phyloP scores from a whole-genome alignment of 352 stramenopile species.

The Phytophthora constricta region DNA sequence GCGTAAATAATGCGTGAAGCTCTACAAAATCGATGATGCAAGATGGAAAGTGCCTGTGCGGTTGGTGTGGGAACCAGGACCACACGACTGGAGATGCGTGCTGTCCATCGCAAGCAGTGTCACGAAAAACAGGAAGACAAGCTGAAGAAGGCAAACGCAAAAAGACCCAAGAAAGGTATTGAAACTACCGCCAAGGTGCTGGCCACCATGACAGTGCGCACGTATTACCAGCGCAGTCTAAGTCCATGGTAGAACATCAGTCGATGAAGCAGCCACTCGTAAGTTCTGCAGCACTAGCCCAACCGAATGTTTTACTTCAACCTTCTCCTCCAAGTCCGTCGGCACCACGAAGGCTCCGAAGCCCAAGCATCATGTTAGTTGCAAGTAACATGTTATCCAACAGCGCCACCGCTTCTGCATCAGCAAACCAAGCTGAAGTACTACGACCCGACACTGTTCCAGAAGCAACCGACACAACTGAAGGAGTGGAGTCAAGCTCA shows the following conservation, averaged over 20 bases:
- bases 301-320: too few species aligned
- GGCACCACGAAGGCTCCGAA: slow-evolving; percentile 27
- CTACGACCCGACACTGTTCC: not conserved
- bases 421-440: slow-evolving; percentile 30
- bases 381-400: slow-evolving; percentile 45
- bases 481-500: slow-evolving; percentile 2
- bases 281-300: too few species aligned
- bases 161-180: slow-evolving; percentile 43
- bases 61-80: slow-evolving; percentile 77
- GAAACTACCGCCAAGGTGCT: slow-evolving; percentile 48
- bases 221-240: not conserved
- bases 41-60: slow-evolving; percentile 81
- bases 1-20: too few species aligned
- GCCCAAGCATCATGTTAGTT: slow-evolving; percentile 42
- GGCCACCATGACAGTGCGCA: slow-evolving; percentile 41
- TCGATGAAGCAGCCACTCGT: too few species aligned
- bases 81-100: slow-evolving; percentile 70
- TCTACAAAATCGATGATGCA: slow-evolving; percentile 87
- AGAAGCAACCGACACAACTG: not conserved
- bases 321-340: slow-evolving; percentile 13
- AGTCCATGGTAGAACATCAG: slow-evolving; percentile 3
- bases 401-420: not conserved
- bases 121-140: slow-evolving; percentile 57
- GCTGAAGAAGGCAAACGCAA: slow-evolving; percentile 56
- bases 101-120: slow-evolving; percentile 51